Base-by-base conservation (phyloP, 2,329 filamentous ascomycete species). In the Metarhizium anisopliae region DNA sequence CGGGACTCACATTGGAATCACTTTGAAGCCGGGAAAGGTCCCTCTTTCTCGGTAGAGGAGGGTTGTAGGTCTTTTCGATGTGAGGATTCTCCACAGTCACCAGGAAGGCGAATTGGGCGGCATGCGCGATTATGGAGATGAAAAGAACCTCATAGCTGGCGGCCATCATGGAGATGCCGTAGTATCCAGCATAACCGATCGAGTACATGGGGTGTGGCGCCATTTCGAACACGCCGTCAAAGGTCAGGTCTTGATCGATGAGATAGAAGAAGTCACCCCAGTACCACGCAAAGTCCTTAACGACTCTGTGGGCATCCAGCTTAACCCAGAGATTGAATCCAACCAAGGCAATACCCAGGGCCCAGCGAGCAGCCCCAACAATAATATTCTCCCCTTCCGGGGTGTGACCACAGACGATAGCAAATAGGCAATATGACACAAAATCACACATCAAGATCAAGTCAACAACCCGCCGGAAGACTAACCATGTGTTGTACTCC, bases 251-350 rank as follows among this genome's bases (percentile, higher is more conserved):
- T 74, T 97, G 92, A 72, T 99, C 94, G 70, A 99, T 90, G 67
- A 99, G 85, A 73, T 91, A 99, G 79, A 97, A 99, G 74, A 97
- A 97, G 72, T 99, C 94, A 59, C 94, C 94, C 94, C 94, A 99
- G 74, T 97, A 99, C 94, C 94, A 99, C 32, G 94, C 94, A 74
- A 92, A 99, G 73, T 99, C 94, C 73, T 97, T 97, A 68, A 99
- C 94, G 52, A 99, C 94, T 59, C 94, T 83, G 72, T 99, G 94
- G 20, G 94, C 94, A 72, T 99, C 94, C 59, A 99, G 80, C 74
- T 99, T 99, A 60, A 99, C 94, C 92, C 94, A 97, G 25, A 97
- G 80, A 70, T 97, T 99, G 81, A 99, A 97, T 56, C 89, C 80
- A 60, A 99, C 86, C 30, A 97, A 79, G 45, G 81, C 73, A 61